Base-by-base conservation (phyloP, 768 basidiomycete genomes). In the Suillus alpinus region DNA sequence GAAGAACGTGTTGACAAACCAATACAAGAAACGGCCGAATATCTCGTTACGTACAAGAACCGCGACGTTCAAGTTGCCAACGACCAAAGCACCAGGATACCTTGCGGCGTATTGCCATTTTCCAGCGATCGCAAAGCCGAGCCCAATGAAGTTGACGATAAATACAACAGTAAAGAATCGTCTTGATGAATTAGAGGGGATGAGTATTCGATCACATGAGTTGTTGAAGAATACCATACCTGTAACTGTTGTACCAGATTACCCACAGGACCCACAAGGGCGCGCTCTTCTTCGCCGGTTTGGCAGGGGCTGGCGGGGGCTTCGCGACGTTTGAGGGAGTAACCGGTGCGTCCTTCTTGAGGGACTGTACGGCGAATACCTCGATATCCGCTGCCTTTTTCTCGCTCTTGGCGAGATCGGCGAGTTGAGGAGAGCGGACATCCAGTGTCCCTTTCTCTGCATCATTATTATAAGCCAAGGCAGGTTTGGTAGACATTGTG, bases 21-120 rank as follows among this genome's bases (percentile, higher is more conserved):
- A 72, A 69, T 92, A 94, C 14, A 94, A 68, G 39, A 85, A 72
- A n/a, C 92, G 87, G 10, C 90, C 89, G 63, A 93, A 93, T 2
- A 92, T 77, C 65, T 94, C 92, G 66, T 94, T 94, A 23, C 92
- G 81, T 79, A 91, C 84, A 23, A 94, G 79, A 59, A 93, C 85
- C 6, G 90, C 84, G 29, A 83, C 74, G 65, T 86, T 83, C 52
- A 94, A 72, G 65, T 94, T 94, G 0, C 89, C 92, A 6, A 88
- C 78, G 9, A 88, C 87, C 59, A 91, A 80, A 12, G 89, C 88
- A 65, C 89, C 86, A 18, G 86, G 82, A 66, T 88, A 88, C 59
- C 76, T 72, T 18, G 77, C 74, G 4, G 89, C 84, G 67, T 94
- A 94, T 23, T 79, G 78, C 86, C 88, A 94, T 56, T 81, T 80